phyloP scores from a whole-genome alignment of 257 asterid species.

The Ilex asprella region DNA sequence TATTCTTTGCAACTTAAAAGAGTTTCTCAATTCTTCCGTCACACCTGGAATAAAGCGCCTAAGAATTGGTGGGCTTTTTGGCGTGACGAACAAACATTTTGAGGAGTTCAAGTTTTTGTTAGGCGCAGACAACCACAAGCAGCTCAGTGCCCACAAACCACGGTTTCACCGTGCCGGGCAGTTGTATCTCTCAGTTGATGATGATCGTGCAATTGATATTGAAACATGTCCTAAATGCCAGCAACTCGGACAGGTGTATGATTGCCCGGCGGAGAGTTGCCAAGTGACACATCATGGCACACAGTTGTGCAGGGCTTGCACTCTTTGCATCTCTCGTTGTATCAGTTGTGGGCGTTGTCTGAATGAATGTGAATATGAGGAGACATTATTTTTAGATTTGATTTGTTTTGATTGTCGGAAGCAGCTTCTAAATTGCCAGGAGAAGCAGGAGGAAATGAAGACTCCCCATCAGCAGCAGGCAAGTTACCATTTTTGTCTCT shows the following conservation, averaged over 20 bases:
- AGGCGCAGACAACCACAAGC: conserved; percentile 34
- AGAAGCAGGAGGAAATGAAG: conserved; percentile 14
- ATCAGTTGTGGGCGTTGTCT: conserved; percentile 67
- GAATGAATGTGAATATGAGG: conserved; percentile 43
- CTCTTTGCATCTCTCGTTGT: conserved; percentile 62
- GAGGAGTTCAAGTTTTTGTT: conserved; percentile 54
- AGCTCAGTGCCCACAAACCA: conserved; percentile 25
- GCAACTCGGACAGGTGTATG: conserved; percentile 51
- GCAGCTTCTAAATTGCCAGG: conserved; percentile 25
- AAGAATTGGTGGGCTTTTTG: conserved; percentile 45
- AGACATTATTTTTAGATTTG: conserved; percentile 41
- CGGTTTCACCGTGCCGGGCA: conserved; percentile 35
- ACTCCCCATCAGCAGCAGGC: conserved; percentile 20
- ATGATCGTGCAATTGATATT: conserved; percentile 60
- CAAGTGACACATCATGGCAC: conserved; percentile 22
- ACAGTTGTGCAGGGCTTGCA: conserved; percentile 62
- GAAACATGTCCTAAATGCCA: conserved; percentile 72
- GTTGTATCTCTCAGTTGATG: conserved; percentile 49
- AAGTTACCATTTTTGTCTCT: conserved; percentile 34
- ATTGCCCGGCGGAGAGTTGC: conserved; percentile 68
- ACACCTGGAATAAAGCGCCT: conserved; percentile 50
- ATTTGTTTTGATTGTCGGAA: conserved; percentile 44
- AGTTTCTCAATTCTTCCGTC: conserved; percentile 38
- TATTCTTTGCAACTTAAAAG: conserved; percentile 36
- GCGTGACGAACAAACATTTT: conserved; percentile 37